Evolutionary conservation across 768 basidiomycete genomes (phyloP).

Genomic region (Austroboletus eburneus): DNA sequence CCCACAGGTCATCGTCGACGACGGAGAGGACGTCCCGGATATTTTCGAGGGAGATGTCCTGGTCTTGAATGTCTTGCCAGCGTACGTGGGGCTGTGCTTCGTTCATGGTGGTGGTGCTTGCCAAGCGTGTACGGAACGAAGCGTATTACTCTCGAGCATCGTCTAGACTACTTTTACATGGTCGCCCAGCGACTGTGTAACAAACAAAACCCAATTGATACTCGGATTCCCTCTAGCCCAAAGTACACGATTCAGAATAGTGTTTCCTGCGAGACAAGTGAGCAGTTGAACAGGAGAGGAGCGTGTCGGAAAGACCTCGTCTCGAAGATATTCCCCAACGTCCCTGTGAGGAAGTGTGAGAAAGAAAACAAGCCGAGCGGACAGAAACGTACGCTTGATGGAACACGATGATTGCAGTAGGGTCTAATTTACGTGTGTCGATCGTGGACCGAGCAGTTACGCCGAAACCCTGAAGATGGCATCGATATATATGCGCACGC

Average conservation of each 20-base stretch:
- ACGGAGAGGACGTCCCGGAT: conserved; percentile 46
- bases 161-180: conserved; percentile 30
- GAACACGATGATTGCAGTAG: conserved; percentile 95
- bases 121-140: too few species aligned
- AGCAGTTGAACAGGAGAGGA: conserved; percentile 9
- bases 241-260: conserved; percentile 74
- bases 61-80: conserved; percentile 58
- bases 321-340: conserved; percentile 96
- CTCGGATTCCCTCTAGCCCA: too few species aligned
- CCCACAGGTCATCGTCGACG: conserved; percentile 71
- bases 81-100: conserved; percentile 36
- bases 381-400: conserved; percentile 75
- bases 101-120: conserved; percentile 31
- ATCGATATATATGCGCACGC: conserved; percentile 6
- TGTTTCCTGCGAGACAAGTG: conserved; percentile 53
- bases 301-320: conserved; percentile 60
- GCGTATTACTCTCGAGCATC: too few species aligned
- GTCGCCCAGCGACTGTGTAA: conserved; percentile 6
- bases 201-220: conserved; percentile 31
- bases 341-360: conserved; percentile 50
- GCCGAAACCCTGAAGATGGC: conserved; percentile 76
- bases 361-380: background rate
- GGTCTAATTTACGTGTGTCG: conserved; percentile 95
- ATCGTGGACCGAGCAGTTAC: conserved; percentile 94
- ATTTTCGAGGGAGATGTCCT: conserved; percentile 49